A percentile compares a stretch with the other conserved stretches of the same genome.
Evolutionary conservation across 2,329 filamentous ascomycete genomes (phyloP).

Genomic region (Cytospora leucostoma): DNA sequence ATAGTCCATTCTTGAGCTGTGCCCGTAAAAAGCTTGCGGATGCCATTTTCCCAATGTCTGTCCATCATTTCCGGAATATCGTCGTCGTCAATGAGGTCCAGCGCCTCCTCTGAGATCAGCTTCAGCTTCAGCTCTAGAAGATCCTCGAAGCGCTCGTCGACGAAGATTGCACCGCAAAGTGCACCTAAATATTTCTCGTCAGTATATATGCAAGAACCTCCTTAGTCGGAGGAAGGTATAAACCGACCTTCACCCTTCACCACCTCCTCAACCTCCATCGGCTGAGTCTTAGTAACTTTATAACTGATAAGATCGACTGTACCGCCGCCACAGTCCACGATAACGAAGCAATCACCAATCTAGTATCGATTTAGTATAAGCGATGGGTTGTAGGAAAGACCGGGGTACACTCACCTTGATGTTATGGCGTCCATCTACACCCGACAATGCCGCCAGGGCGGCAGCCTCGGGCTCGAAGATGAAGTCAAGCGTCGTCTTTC

Average conservation of each 20-base stretch:
- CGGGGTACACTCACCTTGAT: conserved; percentile 28
- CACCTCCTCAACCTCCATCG: conserved; percentile 39
- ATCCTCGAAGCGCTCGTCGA: conserved; percentile 41
- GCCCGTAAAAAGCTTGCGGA: conserved; percentile 32
- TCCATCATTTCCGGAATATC: not conserved
- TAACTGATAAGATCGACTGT: conserved; percentile 45
- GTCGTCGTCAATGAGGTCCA: not conserved
- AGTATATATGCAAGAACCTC: not conserved
- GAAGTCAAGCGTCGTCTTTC: conserved; percentile 38
- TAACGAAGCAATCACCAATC: conserved; percentile 32
- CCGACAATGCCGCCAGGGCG: conserved; percentile 41
- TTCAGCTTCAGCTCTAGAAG: conserved; percentile 35
- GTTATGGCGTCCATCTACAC: conserved; percentile 31
- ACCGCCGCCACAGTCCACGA: conserved; percentile 38
- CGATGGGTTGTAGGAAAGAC: too few species aligned
- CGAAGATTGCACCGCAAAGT: conserved; percentile 44
- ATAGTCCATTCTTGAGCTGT: conserved; percentile 22
- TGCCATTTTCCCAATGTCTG: conserved; percentile 33
- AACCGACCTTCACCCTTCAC: conserved; percentile 41
- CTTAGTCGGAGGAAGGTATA: not conserved
- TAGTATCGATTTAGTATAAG: not conserved
- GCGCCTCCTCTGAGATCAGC: not conserved
- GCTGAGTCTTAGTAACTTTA: conserved; percentile 27
- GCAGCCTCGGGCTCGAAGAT: conserved; percentile 50
- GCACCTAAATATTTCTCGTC: conserved; percentile 33